phyloP scores from a whole-genome alignment of 495 filamentous ascomycete genomes.

The Durotheca rogersii region DNA sequence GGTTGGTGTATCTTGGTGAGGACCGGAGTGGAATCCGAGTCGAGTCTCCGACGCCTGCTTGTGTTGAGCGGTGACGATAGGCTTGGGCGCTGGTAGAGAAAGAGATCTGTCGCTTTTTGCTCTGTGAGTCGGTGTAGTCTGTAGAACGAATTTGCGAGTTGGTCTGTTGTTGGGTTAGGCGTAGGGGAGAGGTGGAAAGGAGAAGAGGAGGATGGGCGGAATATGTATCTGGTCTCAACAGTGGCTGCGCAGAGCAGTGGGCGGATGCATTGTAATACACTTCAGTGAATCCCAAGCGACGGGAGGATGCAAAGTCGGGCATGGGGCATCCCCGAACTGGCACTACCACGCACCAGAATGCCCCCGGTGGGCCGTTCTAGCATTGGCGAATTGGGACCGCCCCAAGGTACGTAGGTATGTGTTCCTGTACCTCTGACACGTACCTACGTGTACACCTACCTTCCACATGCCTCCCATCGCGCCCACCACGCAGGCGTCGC shows the following conservation, averaged over 20 bases:
- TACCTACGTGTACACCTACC: too few species aligned
- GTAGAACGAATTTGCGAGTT: background rate
- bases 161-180: background rate
- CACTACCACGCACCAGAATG: too few species aligned
- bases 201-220: slow-evolving; percentile 12
- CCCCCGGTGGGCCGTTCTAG: too few species aligned
- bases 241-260: slow-evolving; percentile 30
- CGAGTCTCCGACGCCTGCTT: background rate
- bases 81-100: background rate
- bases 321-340: background rate
- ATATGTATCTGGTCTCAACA: slow-evolving; percentile 18
- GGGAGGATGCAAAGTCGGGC: background rate
- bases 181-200: slow-evolving; percentile 8
- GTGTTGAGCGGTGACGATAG: background rate
- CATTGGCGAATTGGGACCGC: too few species aligned
- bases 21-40: background rate
- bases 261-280: background rate
- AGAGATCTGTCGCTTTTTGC: too few species aligned
- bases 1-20: background rate
- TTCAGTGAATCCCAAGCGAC: background rate
- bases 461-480: too few species aligned
- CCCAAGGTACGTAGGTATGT: too few species aligned
- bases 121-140: background rate
- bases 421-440: too few species aligned
- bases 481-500: too few species aligned